phyloP scores from a whole-genome alignment of 192 early-diverging fungal genomes.

The Martensiomyces pterosporus region DNA sequence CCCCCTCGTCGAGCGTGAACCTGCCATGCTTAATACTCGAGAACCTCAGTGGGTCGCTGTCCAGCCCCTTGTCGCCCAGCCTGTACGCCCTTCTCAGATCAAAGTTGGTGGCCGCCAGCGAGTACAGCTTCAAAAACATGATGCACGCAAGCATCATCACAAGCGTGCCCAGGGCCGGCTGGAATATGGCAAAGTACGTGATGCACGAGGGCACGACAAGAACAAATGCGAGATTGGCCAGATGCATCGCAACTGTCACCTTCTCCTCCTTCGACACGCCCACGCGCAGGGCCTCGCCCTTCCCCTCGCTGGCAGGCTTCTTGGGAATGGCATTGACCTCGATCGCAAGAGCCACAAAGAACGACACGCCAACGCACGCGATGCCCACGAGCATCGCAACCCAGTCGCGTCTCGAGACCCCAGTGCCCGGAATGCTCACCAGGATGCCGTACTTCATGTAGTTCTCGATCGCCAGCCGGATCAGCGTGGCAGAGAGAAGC shows the following conservation, averaged over 20 bases:
- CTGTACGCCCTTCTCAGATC: slow-evolving; percentile 63
- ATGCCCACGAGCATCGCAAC: slow-evolving; percentile 51
- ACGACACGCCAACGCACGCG: slow-evolving; percentile 41
- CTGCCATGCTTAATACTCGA: slow-evolving; percentile 21
- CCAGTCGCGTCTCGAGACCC: slow-evolving; percentile 58
- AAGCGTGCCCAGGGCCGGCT: slow-evolving; percentile 63
- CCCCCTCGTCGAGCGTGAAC: slow-evolving; percentile 5
- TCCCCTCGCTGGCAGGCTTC: slow-evolving; percentile 4
- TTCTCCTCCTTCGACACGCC: slow-evolving; percentile 18
- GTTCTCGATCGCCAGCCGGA: slow-evolving; percentile 85
- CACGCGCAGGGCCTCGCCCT: slow-evolving; percentile 15
- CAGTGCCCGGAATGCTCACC: slow-evolving; percentile 61
- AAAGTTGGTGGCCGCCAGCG: slow-evolving; percentile 72
- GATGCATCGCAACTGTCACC: slow-evolving; percentile 45
- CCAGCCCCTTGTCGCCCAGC: slow-evolving; percentile 40
- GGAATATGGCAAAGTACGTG: slow-evolving; percentile 63
- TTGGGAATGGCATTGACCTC: slow-evolving; percentile 52
- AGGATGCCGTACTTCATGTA: slow-evolving; percentile 85
- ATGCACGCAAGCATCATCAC: slow-evolving; percentile 60
- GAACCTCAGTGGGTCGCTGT: slow-evolving; percentile 33
- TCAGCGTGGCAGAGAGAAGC: slow-evolving; percentile 72
- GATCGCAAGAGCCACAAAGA: slow-evolving; percentile 57
- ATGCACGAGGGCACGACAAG: slow-evolving; percentile 61
- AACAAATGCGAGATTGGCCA: slow-evolving; percentile 53
- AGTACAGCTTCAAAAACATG: slow-evolving; percentile 78